Base-by-base conservation (phyloP, 306 rosid genomes). In the Gleditsia sinensis region DNA sequence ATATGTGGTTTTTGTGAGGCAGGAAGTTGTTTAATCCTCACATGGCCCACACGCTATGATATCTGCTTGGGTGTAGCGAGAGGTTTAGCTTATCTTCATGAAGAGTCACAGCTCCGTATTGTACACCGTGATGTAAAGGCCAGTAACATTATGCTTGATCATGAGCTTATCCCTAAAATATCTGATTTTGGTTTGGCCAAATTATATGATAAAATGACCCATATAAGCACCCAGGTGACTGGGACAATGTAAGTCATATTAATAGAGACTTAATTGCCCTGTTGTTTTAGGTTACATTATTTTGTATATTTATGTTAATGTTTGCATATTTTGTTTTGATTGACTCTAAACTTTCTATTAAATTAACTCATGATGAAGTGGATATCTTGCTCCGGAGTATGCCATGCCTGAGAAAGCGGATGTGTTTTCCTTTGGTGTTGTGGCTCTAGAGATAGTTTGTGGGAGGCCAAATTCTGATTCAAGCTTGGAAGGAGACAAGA, bases 41-140 rank as follows among this genome's bases (percentile, higher is more conserved):
- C 2, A 32, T 32, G 34, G 34, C 5, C 5, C 9, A 86, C 86
- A 17, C 91, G 97, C 32, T 89, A 76, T 67, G 87, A 87, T 43
- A 86, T 89, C 20, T 89, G 93, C 76, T 6, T 83, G 79, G 93
- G 95, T 1, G 78, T 91, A 9, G 97, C 95, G 28, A 87, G 89
- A 82, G 96, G 96, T 21, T 78, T 89, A 49, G 61, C 96, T 62
- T 92, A 92, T 75, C 90, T 88, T 71, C 91, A 87, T 10, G 91
- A 88, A 78, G 96, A 92, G 82, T 92, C 91, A 13, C 54, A 89
- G 33, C 60, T 83, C 36, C 82, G 96, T 24, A 87, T 89, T 60
- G 88, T 91, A 42, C 93, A 91, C 32, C 85, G 96, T 48, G 96
- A 92, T 81, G 96, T 92, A 67, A 92, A 92, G 72, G 87, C 96